phyloP scores from a whole-genome alignment of 176 grass and related monocot species.

The Musa acuminata region DNA sequence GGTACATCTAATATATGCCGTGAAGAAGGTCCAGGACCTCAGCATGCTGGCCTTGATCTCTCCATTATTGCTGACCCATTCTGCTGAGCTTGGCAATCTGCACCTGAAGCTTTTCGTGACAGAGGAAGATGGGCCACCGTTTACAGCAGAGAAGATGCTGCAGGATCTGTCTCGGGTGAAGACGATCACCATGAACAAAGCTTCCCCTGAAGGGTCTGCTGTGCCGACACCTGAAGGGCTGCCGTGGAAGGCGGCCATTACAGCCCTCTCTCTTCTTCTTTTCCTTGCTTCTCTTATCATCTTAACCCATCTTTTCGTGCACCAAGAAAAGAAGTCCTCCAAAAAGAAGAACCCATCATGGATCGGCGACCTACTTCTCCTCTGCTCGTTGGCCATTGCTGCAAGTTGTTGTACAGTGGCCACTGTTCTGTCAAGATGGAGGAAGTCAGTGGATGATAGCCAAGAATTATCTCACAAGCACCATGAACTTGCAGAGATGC shows the following conservation, averaged over 20 bases:
- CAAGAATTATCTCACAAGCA: conserved; percentile 1
- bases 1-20: conserved; percentile 27
- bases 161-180: conserved; percentile 17
- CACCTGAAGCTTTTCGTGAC: conserved; percentile 35
- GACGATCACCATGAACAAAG: conserved; percentile 5
- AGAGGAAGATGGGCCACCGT: conserved; percentile 23
- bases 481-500: background rate
- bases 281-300: conserved; percentile 29
- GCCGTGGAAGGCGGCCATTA: conserved; percentile 28
- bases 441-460: background rate
- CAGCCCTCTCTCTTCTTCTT: conserved; percentile 9
- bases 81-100: conserved; percentile 20
- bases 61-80: conserved; percentile 15
- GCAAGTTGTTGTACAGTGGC: conserved; percentile 25
- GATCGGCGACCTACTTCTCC: conserved; percentile 28
- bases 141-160: conserved; percentile 14
- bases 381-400: conserved; percentile 28
- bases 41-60: conserved; percentile 31
- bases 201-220: background rate
- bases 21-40: conserved; percentile 28
- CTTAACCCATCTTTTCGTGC: conserved; percentile 32
- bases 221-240: conserved; percentile 19
- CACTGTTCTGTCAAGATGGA: conserved; percentile 18
- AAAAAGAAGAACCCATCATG: conserved; percentile 33
- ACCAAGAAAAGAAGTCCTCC: conserved; percentile 29